Conservation (phyloP, 2,329 filamentous ascomycete species). For the Pyricularia sp. region DNA sequence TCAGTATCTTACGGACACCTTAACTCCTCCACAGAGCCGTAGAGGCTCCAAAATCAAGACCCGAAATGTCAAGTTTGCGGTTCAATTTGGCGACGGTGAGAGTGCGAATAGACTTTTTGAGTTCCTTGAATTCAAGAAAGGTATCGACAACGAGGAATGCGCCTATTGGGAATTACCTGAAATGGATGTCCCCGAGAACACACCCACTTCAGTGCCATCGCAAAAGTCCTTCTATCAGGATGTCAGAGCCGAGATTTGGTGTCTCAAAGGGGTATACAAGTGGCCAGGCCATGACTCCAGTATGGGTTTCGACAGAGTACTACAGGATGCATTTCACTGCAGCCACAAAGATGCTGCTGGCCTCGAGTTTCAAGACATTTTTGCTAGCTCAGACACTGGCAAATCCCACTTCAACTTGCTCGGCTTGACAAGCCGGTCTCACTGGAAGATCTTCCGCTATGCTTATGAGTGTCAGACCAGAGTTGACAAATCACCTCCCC, state of each 20-base stretch:
- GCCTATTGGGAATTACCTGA: slow-evolving; percentile 26
- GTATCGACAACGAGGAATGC: slow-evolving; percentile 27
- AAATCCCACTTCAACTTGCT: slow-evolving; percentile 11
- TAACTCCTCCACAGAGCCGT: background rate
- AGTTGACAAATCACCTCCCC: background rate
- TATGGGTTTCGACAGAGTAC: background rate
- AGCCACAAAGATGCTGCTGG: background rate
- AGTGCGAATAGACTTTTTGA: slow-evolving; percentile 39
- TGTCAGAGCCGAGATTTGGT: slow-evolving; percentile 32
- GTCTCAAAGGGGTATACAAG: background rate
- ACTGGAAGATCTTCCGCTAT: slow-evolving; percentile 17
- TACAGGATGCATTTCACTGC: slow-evolving; percentile 11
- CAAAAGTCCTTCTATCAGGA: slow-evolving; percentile 40
- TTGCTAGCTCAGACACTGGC: slow-evolving; percentile 4
- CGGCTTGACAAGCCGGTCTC: slow-evolving; percentile 13
- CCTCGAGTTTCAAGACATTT: background rate
- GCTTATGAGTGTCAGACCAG: slow-evolving; percentile 15
- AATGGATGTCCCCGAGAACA: slow-evolving; percentile 1
- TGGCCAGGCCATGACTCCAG: background rate
- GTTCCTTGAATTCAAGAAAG: slow-evolving; percentile 35
- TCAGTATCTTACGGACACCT: slow-evolving; percentile 2
- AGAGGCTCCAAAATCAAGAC: slow-evolving; percentile 34
- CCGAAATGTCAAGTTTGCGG: slow-evolving; percentile 45
- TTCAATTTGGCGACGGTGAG: slow-evolving; percentile 36
- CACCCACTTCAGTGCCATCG: slow-evolving; percentile 26